phyloP scores from a whole-genome alignment of 2,329 filamentous ascomycete genomes.

The Fusarium cyanostomum region DNA sequence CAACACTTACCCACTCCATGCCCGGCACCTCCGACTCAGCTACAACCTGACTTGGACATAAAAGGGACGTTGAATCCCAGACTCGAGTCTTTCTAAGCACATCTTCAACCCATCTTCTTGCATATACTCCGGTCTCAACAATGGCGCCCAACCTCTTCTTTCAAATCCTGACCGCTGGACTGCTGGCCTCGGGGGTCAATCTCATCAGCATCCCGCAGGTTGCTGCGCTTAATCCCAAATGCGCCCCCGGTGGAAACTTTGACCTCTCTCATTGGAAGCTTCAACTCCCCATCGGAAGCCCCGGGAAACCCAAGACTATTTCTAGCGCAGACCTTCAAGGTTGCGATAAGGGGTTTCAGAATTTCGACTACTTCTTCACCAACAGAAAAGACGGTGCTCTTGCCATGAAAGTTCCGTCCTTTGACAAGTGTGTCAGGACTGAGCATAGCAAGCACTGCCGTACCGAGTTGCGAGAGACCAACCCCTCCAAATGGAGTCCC shows the following conservation, averaged over 20 bases:
- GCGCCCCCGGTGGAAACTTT: slow-evolving; percentile 42
- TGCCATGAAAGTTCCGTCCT: slow-evolving; percentile 52
- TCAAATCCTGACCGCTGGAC: background rate
- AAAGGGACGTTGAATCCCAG: background rate
- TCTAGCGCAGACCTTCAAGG: slow-evolving; percentile 45
- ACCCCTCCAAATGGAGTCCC: slow-evolving; percentile 30
- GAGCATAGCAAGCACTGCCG: slow-evolving; percentile 52
- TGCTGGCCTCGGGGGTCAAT: background rate
- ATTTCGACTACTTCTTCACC: slow-evolving; percentile 49
- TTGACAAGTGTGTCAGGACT: slow-evolving; percentile 51
- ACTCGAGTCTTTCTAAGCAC: background rate
- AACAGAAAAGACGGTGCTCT: slow-evolving; percentile 46
- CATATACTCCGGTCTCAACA: background rate
- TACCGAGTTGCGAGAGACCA: background rate
- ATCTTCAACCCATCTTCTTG: background rate
- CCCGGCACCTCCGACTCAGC: background rate
- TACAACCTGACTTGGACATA: background rate
- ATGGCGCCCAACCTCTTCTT: background rate
- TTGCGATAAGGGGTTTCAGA: slow-evolving; percentile 49
- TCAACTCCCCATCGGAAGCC: slow-evolving; percentile 50
- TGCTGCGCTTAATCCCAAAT: background rate
- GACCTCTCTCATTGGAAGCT: slow-evolving; percentile 49
- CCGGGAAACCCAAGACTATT: slow-evolving; percentile 33
- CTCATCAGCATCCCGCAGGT: background rate
- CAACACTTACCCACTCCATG: background rate